phyloP scores from a whole-genome alignment of 768 basidiomycete species.

The Boletus rubropictus region DNA sequence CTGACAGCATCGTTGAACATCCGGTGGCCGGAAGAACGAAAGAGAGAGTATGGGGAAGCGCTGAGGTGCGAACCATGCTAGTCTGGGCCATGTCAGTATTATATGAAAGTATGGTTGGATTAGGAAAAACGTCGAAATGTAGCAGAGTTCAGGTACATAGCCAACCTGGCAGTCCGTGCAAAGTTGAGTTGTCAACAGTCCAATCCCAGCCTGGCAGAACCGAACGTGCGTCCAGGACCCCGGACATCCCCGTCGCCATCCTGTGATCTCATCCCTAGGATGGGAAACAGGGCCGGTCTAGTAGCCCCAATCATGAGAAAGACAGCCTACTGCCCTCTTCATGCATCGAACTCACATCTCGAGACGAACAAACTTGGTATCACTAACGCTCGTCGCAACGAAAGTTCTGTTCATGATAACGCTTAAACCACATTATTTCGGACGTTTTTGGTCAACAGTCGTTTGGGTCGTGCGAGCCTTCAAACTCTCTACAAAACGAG shows the following conservation, averaged over 20 bases:
- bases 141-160: slow-evolving; percentile 16
- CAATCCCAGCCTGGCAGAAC: slow-evolving; percentile 6
- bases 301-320: no score
- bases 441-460: no score
- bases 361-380: no score
- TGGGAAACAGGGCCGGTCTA: neutral
- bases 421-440: no score
- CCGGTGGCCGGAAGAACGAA: neutral
- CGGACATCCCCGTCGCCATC: neutral
- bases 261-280: neutral
- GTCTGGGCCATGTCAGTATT: slow-evolving; percentile 1
- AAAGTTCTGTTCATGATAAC: no score
- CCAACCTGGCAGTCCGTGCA: slow-evolving; percentile 4
- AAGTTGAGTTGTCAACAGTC: slow-evolving; percentile 2
- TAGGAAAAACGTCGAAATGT: slow-evolving; percentile 5
- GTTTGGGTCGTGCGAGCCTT: no score
- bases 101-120: slow-evolving; percentile 9
- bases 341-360: no score
- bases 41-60: slow-evolving; percentile 1
- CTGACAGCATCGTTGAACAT: slow-evolving; percentile 24
- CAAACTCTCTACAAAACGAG: no score
- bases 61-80: neutral
- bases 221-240: slow-evolving; percentile 17
- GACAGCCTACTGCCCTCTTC: no score
- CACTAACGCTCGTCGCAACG: no score